Base-by-base conservation (phyloP, 768 basidiomycete species). In the Rhizopogon salebrosus region DNA sequence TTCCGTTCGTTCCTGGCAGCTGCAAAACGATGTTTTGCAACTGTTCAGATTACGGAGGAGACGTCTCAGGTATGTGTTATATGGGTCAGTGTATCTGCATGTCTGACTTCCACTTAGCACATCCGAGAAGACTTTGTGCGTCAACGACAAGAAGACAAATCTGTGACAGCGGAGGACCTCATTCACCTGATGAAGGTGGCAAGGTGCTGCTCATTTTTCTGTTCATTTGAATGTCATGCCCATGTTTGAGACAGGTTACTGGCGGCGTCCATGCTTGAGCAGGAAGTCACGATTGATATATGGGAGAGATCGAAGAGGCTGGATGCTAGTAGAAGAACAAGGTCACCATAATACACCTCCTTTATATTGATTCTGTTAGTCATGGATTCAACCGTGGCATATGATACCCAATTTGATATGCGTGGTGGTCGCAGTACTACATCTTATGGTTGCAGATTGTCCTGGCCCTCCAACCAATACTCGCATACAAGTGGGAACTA, bases 51-150 rank as follows among this genome's bases (percentile, higher is more conserved):
- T 22, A 68, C 73, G 5, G 78, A 83, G 31, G 64, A 69, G 11
- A 75, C 80, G 4, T 84, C 84, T n/a, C 74, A 84, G 73, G 89
- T 87, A 56, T 34, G 66, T 57, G 3, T 41, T 36, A 14, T 24
- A 27, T 42, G 14, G 34, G 27, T 40, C 22, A 16, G 43, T 43
- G 54, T 37, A 41, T 43, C n/a, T 13, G 16, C 35, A 35, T 34
- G 31, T 18, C 20, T 46, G 14, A 46, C 6, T 24, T 31, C 52
- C 38, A 22, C 31, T 14, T 48, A 92, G 89, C 72, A 84, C 58
- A 85, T 92, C 34, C 85, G 90, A 73, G 77, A 84, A 5, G 87
- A 90, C 52, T 92, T 92, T 61, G 86, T 79, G 24, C 63, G 59
- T 52, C 68, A 70, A 48, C 66, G 78, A 45, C 73, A 73, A 62